phyloP scores from a whole-genome alignment of 306 rosid genomes.

The Comarum palustre region DNA sequence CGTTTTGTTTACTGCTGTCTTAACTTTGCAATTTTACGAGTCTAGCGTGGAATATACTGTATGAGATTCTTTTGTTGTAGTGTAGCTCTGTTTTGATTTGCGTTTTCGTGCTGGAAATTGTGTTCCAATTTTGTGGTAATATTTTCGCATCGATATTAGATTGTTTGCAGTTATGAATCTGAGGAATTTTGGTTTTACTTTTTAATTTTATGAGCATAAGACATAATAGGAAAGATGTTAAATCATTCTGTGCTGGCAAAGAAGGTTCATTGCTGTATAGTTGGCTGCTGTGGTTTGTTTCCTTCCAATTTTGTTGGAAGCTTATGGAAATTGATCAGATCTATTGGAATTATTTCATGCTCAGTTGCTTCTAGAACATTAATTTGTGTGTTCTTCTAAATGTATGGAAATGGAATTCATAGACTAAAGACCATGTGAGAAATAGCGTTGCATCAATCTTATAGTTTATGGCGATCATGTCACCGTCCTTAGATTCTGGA shows the following conservation, averaged over 20 bases:
- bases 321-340: not conserved
- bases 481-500: not conserved
- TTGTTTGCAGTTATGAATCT: not conserved
- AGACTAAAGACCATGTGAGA: not conserved
- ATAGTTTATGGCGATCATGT: not conserved
- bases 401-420: not conserved
- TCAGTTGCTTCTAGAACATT: not conserved
- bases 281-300: not conserved
- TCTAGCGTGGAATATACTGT: not conserved
- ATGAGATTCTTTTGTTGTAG: not conserved
- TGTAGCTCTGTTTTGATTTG: not conserved
- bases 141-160: not conserved
- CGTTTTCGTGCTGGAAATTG: not conserved
- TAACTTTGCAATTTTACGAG: not conserved
- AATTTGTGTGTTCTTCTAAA: not conserved
- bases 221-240: not conserved
- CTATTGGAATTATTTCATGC: not conserved
- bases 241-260: not conserved
- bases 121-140: not conserved
- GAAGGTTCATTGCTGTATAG: not conserved
- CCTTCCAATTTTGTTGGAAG: not conserved
- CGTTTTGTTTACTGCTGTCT: not conserved
- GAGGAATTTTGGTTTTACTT: not conserved
- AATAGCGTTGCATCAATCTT: not conserved
- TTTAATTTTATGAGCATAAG: not conserved